phyloP scores from a whole-genome alignment of 306 rosid species.

The Cicer yamashitae region DNA sequence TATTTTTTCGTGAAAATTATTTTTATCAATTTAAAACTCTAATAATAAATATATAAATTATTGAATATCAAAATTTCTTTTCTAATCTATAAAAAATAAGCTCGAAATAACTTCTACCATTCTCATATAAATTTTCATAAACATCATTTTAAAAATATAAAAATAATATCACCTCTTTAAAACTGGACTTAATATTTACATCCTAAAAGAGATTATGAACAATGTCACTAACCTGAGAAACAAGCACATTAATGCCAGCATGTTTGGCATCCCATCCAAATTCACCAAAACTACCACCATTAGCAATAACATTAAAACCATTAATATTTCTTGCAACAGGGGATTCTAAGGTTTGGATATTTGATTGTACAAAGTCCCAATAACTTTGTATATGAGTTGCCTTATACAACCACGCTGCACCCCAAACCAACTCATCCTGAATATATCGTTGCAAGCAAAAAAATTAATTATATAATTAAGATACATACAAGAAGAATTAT shows the following conservation, averaged over 20 bases:
- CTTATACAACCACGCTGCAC: conserved; percentile 60
- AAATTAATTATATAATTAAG: neutral
- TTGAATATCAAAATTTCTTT: too few relatives aligned
- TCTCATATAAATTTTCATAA: too few relatives aligned
- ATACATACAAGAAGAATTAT: neutral
- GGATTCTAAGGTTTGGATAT: conserved; percentile 13
- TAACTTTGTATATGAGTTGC: conserved; percentile 32
- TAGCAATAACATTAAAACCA: neutral
- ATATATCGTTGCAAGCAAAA: neutral
- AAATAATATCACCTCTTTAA: too few relatives aligned
- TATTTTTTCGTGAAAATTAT: too few relatives aligned
- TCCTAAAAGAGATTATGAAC: neutral
- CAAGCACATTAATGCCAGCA: conserved; percentile 64
- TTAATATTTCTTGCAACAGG: neutral
- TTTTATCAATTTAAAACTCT: too few relatives aligned
- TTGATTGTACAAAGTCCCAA: conserved; percentile 46
- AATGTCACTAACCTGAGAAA: conserved; percentile 44
- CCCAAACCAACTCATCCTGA: conserved; percentile 68
- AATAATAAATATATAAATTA: too few relatives aligned
- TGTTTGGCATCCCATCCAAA: conserved; percentile 65
- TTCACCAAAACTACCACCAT: conserved; percentile 6
- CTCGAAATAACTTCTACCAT: too few relatives aligned
- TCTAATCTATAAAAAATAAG: too few relatives aligned
- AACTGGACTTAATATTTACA: too few relatives aligned
- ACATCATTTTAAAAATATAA: too few relatives aligned